Evolutionary conservation across 73 alveolate genomes (phyloP).

Genomic region (Paramecium sexaurelia): DNA sequence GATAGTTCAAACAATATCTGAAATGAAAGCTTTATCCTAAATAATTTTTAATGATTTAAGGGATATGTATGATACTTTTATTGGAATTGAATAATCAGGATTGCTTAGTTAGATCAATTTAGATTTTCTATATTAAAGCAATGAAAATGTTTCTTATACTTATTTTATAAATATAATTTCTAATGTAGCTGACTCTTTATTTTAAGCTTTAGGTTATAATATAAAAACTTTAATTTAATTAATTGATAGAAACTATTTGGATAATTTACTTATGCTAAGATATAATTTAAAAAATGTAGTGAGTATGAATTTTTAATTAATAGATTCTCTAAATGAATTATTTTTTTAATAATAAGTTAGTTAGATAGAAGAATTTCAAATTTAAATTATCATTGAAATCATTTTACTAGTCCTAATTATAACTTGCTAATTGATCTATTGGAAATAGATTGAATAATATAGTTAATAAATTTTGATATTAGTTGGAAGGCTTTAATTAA

Average conservation of each 20-base stretch:
- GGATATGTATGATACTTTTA: not conserved
- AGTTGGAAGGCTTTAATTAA: not conserved
- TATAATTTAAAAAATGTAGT: constrained; percentile 34
- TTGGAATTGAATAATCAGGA: not conserved
- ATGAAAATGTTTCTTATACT: not conserved
- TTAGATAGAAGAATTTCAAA: not conserved
- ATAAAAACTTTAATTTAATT: not conserved
- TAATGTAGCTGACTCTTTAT: not conserved
- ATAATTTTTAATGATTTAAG: not conserved
- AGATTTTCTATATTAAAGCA: not conserved
- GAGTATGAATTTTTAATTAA: not conserved
- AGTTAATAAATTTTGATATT: not conserved
- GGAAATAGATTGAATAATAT: not conserved
- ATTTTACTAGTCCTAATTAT: not conserved
- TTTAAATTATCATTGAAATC: not conserved
- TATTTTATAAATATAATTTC: not conserved
- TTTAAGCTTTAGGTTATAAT: not conserved
- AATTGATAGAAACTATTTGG: not conserved
- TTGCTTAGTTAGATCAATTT: not conserved
- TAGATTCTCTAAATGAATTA: not conserved
- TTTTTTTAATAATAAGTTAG: not conserved
- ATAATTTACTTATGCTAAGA: not conserved
- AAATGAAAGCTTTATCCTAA: not conserved
- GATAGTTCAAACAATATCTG: not conserved
- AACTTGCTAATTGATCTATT: not conserved